phyloP scores from a whole-genome alignment of 1,139 yeast species.

The Eremothecium gossypii region DNA sequence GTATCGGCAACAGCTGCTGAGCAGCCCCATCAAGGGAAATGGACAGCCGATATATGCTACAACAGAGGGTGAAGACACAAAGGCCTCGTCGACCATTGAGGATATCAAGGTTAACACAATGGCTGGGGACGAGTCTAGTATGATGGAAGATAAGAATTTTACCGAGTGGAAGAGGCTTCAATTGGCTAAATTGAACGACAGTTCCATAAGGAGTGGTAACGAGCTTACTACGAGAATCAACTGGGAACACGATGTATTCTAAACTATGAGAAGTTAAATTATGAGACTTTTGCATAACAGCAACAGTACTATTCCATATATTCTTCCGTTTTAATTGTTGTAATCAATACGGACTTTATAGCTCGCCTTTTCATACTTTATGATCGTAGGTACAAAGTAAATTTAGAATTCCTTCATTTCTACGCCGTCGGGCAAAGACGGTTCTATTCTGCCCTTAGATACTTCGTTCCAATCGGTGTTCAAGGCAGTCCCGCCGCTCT shows the following conservation, averaged over 20 bases:
- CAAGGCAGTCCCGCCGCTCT: slow-evolving; percentile 87
- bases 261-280: too few species aligned
- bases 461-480: slow-evolving; percentile 97
- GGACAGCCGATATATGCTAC: not conserved
- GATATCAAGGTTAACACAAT: not conserved
- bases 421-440: slow-evolving; percentile 72
- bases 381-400: slow-evolving; percentile 2
- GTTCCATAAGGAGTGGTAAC: slow-evolving; percentile 2
- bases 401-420: slow-evolving; percentile 35
- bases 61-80: not conserved
- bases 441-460: slow-evolving; percentile 51
- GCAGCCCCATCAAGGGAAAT: not conserved
- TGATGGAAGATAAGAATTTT: slow-evolving; percentile 25
- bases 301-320: too few species aligned
- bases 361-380: slow-evolving; percentile 1
- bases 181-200: slow-evolving; percentile 18
- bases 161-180: slow-evolving; percentile 24
- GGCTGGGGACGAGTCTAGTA: slow-evolving; percentile 21
- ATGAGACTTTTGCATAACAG: too few species aligned
- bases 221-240: slow-evolving; percentile 5
- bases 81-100: not conserved
- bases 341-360: not conserved
- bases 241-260: slow-evolving; percentile 7
- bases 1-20: not conserved
- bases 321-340: too few species aligned